A percentile compares a stretch with the other conserved stretches of the same genome.
Evolutionary conservation across 495 filamentous ascomycete genomes (phyloP).

Genomic region (Hypoxylon cercidicola): DNA sequence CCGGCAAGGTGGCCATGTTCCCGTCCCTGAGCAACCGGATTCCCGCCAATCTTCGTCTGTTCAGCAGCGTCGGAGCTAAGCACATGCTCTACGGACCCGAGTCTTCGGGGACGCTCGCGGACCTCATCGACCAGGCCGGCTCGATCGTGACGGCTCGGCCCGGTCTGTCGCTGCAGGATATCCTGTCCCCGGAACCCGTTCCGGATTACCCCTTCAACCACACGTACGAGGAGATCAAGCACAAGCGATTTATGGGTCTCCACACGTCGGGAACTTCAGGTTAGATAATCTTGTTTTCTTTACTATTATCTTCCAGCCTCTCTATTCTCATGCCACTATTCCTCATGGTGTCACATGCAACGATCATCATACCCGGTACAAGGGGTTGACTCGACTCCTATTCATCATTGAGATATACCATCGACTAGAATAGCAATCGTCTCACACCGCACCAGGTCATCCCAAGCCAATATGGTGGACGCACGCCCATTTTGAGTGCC

Average conservation of each 20-base stretch:
- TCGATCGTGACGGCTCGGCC: constrained; percentile 18
- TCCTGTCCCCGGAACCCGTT: constrained; percentile 32
- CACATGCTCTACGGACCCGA: constrained; percentile 40
- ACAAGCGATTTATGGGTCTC: constrained; percentile 39
- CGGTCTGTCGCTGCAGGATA: constrained; percentile 25
- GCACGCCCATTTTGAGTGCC: constrained; percentile 35
- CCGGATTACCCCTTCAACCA: constrained; percentile 39
- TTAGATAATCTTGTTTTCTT: constrained; percentile 17
- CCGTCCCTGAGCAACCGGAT: constrained; percentile 38
- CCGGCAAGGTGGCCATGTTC: constrained; percentile 38
- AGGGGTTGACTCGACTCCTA: no score
- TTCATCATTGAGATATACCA: not conserved
- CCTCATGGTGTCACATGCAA: no score
- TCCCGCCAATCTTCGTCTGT: constrained; percentile 37
- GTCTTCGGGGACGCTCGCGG: constrained; percentile 24
- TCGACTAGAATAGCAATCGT: not conserved
- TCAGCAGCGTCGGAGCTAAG: constrained; percentile 31
- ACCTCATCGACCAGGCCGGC: constrained; percentile 28
- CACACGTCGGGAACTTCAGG: constrained; percentile 45
- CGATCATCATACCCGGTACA: no score
- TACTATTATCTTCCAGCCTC: not conserved
- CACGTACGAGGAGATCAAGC: constrained; percentile 37
- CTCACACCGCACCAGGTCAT: constrained; percentile 39
- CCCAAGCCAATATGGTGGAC: constrained; percentile 47
- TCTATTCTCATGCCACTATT: not conserved